Conservation (phyloP, 495 filamentous ascomycete species). For the Lepidopterella palustris region DNA sequence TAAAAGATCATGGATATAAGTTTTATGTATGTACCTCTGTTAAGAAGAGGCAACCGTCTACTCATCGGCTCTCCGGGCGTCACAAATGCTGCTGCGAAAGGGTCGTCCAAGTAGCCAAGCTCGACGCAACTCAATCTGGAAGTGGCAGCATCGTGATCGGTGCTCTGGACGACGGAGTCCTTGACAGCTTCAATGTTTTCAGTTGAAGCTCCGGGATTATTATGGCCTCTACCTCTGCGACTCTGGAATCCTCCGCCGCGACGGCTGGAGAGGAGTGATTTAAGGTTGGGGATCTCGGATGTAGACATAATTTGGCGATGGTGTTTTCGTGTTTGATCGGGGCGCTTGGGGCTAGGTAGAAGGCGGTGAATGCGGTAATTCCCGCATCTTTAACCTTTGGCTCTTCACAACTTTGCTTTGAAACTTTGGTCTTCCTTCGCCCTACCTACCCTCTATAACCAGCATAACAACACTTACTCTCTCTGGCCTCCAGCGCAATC, state of each 20-base stretch:
- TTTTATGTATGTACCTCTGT: slow-evolving; percentile 56
- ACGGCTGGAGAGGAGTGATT: slow-evolving; percentile 12
- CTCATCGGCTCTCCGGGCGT: slow-evolving; percentile 35
- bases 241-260: slow-evolving; percentile 13
- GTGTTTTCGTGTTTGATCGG: neutral
- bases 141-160: slow-evolving; percentile 84
- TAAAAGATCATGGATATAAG: neutral
- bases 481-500: neutral
- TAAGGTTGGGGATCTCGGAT: slow-evolving; percentile 22
- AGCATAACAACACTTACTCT: neutral
- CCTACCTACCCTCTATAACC: neutral
- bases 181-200: slow-evolving; percentile 24
- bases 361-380: too few relatives aligned
- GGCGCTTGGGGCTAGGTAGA: neutral
- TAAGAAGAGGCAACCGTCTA: slow-evolving; percentile 79
- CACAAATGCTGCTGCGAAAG: slow-evolving; percentile 64
- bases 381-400: neutral
- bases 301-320: slow-evolving; percentile 17
- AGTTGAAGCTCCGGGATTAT: neutral
- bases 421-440: neutral
- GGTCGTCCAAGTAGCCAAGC: slow-evolving; percentile 80
- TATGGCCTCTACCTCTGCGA: slow-evolving; percentile 13
- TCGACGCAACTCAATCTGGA: slow-evolving; percentile 83
- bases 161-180: slow-evolving; percentile 69
- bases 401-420: slow-evolving; percentile 9